A percentile compares a stretch with the other conserved stretches of the same genome.
Evolutionary conservation across 78 protist genomes (phyloP).

Genomic region (Dictyostelium brefeldianum): DNA sequence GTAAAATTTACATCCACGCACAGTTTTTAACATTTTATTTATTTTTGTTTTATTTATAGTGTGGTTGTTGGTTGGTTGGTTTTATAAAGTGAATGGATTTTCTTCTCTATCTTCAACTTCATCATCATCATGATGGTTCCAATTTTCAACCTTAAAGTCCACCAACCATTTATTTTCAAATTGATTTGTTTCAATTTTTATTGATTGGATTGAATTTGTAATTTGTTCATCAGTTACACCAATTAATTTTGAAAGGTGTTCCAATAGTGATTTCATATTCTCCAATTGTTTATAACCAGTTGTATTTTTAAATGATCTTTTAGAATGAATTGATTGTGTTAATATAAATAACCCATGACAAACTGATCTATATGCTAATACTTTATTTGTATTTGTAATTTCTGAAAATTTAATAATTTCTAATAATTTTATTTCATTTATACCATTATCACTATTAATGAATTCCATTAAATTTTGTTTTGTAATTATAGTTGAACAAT

Average conservation of each 20-base stretch:
- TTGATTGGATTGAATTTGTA: neutral
- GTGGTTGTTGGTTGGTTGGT: neutral
- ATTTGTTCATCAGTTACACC: neutral
- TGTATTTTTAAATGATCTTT: neutral
- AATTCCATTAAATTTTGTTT: slow-evolving; percentile 10
- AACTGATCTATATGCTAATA: neutral
- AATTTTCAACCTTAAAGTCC: neutral
- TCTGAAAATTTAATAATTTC: neutral
- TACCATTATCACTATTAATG: neutral
- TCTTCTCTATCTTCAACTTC: slow-evolving; percentile 40
- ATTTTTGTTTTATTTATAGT: neutral
- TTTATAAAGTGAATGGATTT: slow-evolving; percentile 54
- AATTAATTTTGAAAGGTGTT: neutral
- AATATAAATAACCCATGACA: neutral
- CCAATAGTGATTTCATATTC: neutral
- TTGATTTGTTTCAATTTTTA: slow-evolving; percentile 7
- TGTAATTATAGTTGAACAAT: neutral
- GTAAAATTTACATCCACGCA: too few relatives aligned
- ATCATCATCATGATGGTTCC: neutral
- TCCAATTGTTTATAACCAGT: neutral
- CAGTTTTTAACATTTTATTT: too few relatives aligned
- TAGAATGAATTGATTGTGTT: neutral
- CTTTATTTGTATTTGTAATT: neutral
- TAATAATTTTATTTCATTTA: neutral
- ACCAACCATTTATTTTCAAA: slow-evolving; percentile 50